Percentiles rank a stretch among this genome's conserved stretches.
phyloP scores from a whole-genome alignment of 2,329 filamentous ascomycete genomes.

The Phaeophleospora eucalypticola region DNA sequence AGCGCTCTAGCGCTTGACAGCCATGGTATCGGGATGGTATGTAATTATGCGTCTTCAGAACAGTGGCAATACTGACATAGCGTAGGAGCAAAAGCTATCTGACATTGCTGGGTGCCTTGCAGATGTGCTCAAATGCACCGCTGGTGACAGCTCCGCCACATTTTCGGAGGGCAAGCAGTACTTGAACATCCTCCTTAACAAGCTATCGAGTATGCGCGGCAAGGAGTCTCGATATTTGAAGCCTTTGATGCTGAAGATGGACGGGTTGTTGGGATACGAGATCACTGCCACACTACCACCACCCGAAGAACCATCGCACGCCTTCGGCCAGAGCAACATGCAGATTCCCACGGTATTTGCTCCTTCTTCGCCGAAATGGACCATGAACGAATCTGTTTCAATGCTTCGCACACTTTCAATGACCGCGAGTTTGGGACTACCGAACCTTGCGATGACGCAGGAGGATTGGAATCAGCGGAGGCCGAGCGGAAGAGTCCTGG shows the following conservation, averaged over 20 bases:
- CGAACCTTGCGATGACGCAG: conserved; percentile 15
- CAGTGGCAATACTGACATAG: conserved; percentile 10
- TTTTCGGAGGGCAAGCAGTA: conserved; percentile 34
- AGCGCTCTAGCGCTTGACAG: conserved; percentile 30
- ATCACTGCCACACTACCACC: conserved; percentile 20
- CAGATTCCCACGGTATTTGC: conserved; percentile 8
- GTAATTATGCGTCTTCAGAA: neutral
- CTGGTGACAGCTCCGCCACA: conserved; percentile 30
- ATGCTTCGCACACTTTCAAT: conserved; percentile 30
- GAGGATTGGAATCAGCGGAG: conserved; percentile 17
- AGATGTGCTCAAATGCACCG: conserved; percentile 34
- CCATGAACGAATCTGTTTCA: conserved; percentile 26
- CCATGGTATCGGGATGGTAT: conserved; percentile 36
- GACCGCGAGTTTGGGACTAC: conserved; percentile 29
- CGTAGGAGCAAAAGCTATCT: conserved; percentile 34
- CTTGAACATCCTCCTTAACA: conserved; percentile 29
- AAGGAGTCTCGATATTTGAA: conserved; percentile 34
- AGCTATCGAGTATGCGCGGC: conserved; percentile 34
- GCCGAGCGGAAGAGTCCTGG: conserved; percentile 17
- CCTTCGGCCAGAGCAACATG: conserved; percentile 6
- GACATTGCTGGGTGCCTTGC: conserved; percentile 36
- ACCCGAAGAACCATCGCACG: conserved; percentile 14
- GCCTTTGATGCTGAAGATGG: conserved; percentile 33
- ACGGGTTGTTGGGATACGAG: conserved; percentile 29
- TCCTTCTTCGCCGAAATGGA: conserved; percentile 16